A percentile compares a stretch with the other conserved stretches of the same genome.
Evolutionary conservation across 2,329 filamentous ascomycete species (phyloP).

Genomic region (Diplodia corticola): DNA sequence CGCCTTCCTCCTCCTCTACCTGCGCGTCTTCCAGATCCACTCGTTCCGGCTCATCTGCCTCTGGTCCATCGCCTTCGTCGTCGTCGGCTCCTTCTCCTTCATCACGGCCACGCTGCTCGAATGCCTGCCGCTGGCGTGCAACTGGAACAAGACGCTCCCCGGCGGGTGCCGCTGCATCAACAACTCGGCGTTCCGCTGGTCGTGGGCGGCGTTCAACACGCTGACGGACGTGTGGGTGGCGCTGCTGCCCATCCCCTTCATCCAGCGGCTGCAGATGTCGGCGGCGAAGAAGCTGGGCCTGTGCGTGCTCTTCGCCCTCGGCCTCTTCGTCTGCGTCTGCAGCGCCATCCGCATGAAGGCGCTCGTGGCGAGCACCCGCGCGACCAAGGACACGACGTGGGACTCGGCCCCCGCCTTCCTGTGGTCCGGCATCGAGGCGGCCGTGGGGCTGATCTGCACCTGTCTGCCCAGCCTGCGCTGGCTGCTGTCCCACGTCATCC

Average conservation of each 20-base stretch:
- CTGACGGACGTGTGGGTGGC: constrained; percentile 25
- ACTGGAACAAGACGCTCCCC: neutral
- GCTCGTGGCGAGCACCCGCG: constrained; percentile 26
- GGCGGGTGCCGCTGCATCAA: constrained; percentile 12
- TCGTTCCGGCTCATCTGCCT: constrained; percentile 28
- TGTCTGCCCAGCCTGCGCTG: constrained; percentile 32
- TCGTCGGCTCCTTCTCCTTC: constrained; percentile 24
- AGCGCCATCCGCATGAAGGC: constrained; percentile 33
- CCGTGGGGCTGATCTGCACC: constrained; percentile 32
- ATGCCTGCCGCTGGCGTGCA: constrained; percentile 30
- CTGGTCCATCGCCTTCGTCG: constrained; percentile 26
- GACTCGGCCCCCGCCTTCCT: constrained; percentile 33
- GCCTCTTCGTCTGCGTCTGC: constrained; percentile 31
- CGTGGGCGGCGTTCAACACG: constrained; percentile 26
- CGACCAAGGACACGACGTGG: constrained; percentile 29
- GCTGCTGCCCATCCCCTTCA: constrained; percentile 24
- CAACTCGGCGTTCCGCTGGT: constrained; percentile 22
- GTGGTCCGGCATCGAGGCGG: constrained; percentile 34
- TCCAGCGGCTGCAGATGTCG: constrained; percentile 24
- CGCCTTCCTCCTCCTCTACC: constrained; percentile 31
- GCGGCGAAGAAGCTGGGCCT: constrained; percentile 23
- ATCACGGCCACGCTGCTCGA: constrained; percentile 30
- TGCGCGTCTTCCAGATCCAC: constrained; percentile 30
- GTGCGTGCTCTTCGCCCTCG: constrained; percentile 22
- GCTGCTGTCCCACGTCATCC: constrained; percentile 20